These are phyloP conservation scores for Rhytidiadelphus loreus DNA, from an alignment of 225 moss, liverwort and hornwort species.

Conservation along the genomic window DNA sequence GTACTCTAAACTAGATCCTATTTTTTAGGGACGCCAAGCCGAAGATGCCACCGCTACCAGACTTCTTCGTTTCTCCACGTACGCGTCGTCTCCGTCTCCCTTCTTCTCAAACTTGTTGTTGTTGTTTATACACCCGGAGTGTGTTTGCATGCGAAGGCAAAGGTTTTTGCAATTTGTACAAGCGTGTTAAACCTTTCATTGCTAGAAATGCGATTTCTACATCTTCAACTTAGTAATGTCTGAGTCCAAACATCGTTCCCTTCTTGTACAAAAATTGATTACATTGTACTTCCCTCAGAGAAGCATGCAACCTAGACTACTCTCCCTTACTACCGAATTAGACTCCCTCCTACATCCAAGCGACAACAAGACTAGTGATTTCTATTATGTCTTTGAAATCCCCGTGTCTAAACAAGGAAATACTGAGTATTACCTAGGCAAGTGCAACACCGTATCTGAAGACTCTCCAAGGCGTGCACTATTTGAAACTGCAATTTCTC, in stretches of 20 bases:
- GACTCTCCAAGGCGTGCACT: too few species aligned
- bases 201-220: not conserved
- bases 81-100: rapidly evolving
- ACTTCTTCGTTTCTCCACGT: too few species aligned
- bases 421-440: not conserved
- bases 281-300: not conserved
- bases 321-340: not conserved
- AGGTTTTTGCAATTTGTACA: not conserved
- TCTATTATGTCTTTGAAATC: not conserved
- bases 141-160: too few species aligned
- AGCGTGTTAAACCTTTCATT: not conserved
- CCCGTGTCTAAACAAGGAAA: not conserved
- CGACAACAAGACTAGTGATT: not conserved
- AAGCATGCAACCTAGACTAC: not conserved
- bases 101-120: not conserved
- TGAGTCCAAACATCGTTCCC: not conserved
- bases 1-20: too few species aligned
- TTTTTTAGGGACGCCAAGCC: too few species aligned
- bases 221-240: not conserved
- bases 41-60: not conserved
- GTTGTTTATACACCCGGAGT: too few species aligned
- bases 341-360: not conserved
- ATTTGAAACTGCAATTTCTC: not conserved
- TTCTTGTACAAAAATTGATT: not conserved
- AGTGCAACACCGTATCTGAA: not conserved